Evolutionary conservation across 441 rosid species (phyloP), one percentile per base, ranked within the genome.

Genomic region (Adansonia madagascariensis): DNA sequence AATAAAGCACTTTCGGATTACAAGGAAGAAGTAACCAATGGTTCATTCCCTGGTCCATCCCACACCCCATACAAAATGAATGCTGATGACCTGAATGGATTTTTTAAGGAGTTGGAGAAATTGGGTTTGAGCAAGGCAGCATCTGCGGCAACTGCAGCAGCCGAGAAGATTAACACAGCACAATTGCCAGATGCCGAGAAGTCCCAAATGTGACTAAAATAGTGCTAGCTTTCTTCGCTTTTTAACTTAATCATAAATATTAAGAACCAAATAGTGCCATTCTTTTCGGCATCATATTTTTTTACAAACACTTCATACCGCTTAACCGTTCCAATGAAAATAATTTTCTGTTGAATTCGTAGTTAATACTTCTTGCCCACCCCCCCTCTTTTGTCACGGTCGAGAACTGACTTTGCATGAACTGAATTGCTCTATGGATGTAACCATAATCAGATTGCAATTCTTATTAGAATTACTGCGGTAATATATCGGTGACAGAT

Each of bases 21-120:
- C 80, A 95, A 88, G 81, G 91, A 91, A 85, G 99, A 93, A 81
- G 99, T 95, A 53, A 76, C 84, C 0, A 92, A 79, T 5, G 86
- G 94, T 66, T 79, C 85, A 10, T 95, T 93, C 78, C 98, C 97
- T 8, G 91, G 96, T 77, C 89, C 92, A 80, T 82, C 81, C 27
- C 92, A 92, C 79, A 92, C 89, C 78, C 98, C 98, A 3, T 90
- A 95, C 75, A 92, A 88, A 84, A 92, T 93, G 56, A 61, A 77
- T 63, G 82, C 85, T 18, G 46, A 84, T 9, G 98, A 93, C 50
- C 77, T 88, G 1, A 66, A 76, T 77, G 92, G 94, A 4, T 91
- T 95, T 84, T 61, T 82, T 60, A 84, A 67, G 1, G 95, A 90
- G 87, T 85, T 91, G 35, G 95, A 87, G 75, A 90, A 90, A 67